Conservation (phyloP, 306 rosid species). For the Glycyrrhiza uralensis region DNA sequence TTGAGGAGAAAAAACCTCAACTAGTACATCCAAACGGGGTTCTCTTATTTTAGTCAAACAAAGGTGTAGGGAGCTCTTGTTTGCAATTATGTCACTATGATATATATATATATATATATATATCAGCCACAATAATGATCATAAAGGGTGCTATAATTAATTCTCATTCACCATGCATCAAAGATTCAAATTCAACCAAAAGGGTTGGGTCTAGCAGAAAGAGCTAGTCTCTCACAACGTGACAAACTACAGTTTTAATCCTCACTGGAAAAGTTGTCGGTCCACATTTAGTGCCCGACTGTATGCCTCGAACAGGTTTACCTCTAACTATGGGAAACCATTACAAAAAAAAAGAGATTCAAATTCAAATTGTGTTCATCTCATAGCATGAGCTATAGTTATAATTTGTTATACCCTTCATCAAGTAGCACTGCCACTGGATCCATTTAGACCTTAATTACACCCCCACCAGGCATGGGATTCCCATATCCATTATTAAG, state of each 20-base stretch:
- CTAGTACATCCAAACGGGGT: background rate
- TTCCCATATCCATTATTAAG: conserved; percentile 29
- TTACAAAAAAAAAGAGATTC: too few relatives aligned
- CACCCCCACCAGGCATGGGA: conserved; percentile 23
- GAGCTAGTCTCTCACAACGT: too few relatives aligned
- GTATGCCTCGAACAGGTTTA: too few relatives aligned
- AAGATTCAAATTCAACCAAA: too few relatives aligned
- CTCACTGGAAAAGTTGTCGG: too few relatives aligned
- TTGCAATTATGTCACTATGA: background rate
- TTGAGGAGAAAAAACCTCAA: background rate
- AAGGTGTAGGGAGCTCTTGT: too few relatives aligned
- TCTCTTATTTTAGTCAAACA: background rate
- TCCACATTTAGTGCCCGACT: too few relatives aligned
- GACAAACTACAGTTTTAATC: too few relatives aligned
- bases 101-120: too few relatives aligned
- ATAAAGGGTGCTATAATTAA: background rate
- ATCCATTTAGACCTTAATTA: conserved; percentile 20
- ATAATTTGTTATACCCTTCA: too few relatives aligned
- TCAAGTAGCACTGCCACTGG: background rate
- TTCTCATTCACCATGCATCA: background rate
- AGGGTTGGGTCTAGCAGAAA: too few relatives aligned
- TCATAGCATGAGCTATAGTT: background rate
- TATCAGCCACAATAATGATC: background rate
- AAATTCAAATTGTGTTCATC: background rate
- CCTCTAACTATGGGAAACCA: too few relatives aligned